Base-by-base conservation (phyloP, 192 early-diverging fungal genomes). In the Geranomyces variabilis region DNA sequence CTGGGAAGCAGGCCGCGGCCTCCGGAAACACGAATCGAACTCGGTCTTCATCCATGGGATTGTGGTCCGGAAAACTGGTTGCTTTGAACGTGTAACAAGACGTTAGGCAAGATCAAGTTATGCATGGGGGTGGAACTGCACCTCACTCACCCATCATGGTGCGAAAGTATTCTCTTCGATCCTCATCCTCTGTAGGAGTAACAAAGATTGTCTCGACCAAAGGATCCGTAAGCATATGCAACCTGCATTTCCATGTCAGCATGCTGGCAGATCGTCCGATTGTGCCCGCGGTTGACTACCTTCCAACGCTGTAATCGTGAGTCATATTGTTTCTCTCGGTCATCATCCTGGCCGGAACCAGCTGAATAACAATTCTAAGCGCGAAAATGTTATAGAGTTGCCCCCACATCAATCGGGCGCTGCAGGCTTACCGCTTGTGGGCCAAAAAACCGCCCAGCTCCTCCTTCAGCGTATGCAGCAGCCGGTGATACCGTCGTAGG, bases 11-110 rank as follows among this genome's bases (percentile, higher is more conserved):
- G 17, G 43, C 15, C 29, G 66, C 73, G 15, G 73, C 66, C 36
- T 75, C 73, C 17, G 73, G 73, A n/a, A 75, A 36, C 19, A 75
- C 47, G 34, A 75, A 75, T 17, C 66, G 61, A 10, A 75, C 22
- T 0, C 73, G 65, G 47, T 48, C 49, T 15, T 53, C 58, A 45
- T 75, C 66, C 45, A 75, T 19, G 22, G 73, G 73, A 33, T 75
- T 67, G n/a, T 66, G 63, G n/a, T 67, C 59, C 30, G 73, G 73
- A 31, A 75, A 75, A 7, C 53, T 53, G 51, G 36, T 41, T 3
- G 36, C 36, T 41, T 58, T 10, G 14, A 15, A 10, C n/a, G n/a
- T 58, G 24, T 58, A 17, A 58, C 30, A 31, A 61, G 21, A 26
- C 19, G 36, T 41, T 7, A 41, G 36, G 36, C 10, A n/a, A n/a